These are phyloP conservation scores for Torrubiellomyces zombiae DNA, from an alignment of 2,329 filamentous ascomycete species.

Conservation along the genomic window DNA sequence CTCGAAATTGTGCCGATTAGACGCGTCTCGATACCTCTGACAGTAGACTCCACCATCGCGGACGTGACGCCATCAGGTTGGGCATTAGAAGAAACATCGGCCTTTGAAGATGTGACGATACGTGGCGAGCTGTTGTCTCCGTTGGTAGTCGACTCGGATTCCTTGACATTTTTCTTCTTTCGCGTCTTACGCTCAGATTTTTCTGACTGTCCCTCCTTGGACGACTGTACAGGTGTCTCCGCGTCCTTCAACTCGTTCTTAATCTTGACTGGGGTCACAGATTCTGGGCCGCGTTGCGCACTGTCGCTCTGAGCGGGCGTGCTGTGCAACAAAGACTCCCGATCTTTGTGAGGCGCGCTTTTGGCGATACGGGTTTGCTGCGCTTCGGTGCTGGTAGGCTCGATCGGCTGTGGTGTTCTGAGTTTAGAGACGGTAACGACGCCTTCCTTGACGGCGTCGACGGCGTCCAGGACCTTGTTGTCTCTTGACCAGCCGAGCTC, in stretches of 20 bases:
- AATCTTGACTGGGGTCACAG: constrained; percentile 18
- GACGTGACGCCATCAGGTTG: constrained; percentile 16
- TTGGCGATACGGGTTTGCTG: constrained; percentile 18
- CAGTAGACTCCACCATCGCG: constrained; percentile 36
- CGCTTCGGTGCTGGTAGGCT: constrained; percentile 19
- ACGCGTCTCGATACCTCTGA: constrained; percentile 34
- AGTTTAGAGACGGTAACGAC: constrained; percentile 62
- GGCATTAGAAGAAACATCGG: constrained; percentile 14
- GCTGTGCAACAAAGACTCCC: constrained; percentile 16
- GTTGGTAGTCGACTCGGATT: constrained; percentile 28
- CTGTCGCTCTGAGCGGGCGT: constrained; percentile 11
- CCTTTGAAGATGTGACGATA: constrained; percentile 11
- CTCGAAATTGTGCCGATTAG: constrained; percentile 31
- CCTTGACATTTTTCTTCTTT: constrained; percentile 51
- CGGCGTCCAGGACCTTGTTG: constrained; percentile 66
- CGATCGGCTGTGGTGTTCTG: constrained; percentile 30
- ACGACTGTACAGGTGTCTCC: constrained; percentile 22
- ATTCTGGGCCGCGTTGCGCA: constrained; percentile 15
- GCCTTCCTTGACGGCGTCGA: constrained; percentile 60
- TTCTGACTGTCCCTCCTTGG: constrained; percentile 27
- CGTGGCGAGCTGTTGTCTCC: constrained; percentile 19
- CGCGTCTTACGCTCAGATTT: constrained; percentile 43
- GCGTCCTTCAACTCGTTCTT: constrained; percentile 31
- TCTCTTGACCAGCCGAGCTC: constrained; percentile 87
- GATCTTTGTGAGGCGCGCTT: constrained; percentile 14